phyloP scores from a whole-genome alignment of 2,329 filamentous ascomycete genomes.

The Cadophora sp. region DNA sequence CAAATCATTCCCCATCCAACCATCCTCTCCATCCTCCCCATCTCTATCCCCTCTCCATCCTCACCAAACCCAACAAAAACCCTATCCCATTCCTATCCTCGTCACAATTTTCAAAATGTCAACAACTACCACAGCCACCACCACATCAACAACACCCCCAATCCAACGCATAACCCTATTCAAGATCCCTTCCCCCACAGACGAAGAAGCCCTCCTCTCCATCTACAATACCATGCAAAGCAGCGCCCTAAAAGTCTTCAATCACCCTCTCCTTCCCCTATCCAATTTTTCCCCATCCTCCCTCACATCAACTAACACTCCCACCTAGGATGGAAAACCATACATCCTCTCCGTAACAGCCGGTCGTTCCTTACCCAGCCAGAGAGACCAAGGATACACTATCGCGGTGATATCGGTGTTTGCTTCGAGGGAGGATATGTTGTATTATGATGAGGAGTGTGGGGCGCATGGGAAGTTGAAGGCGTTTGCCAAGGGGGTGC shows the following conservation, averaged over 20 bases:
- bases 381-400: background rate
- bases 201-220: background rate
- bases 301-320: background rate
- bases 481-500: background rate
- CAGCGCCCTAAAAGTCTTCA: too few relatives aligned
- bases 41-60: too few relatives aligned
- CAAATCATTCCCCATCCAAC: too few relatives aligned
- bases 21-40: too few relatives aligned
- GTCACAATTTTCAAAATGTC: too few relatives aligned
- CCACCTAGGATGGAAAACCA: too few relatives aligned
- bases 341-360: conserved; percentile 3
- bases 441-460: conserved; percentile 6
- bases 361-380: background rate
- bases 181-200: background rate
- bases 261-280: too few relatives aligned
- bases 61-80: too few relatives aligned
- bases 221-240: conserved; percentile 1
- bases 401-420: background rate
- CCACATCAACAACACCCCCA: background rate
- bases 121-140: too few relatives aligned
- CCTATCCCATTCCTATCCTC: too few relatives aligned
- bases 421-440: background rate
- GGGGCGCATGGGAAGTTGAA: background rate
- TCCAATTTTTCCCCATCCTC: too few relatives aligned
- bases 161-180: conserved; percentile 7